Evolutionary conservation across 306 rosid genomes (phyloP), one percentile per base, ranked within the genome.

Genomic region (Hippophae gyantsensis): DNA sequence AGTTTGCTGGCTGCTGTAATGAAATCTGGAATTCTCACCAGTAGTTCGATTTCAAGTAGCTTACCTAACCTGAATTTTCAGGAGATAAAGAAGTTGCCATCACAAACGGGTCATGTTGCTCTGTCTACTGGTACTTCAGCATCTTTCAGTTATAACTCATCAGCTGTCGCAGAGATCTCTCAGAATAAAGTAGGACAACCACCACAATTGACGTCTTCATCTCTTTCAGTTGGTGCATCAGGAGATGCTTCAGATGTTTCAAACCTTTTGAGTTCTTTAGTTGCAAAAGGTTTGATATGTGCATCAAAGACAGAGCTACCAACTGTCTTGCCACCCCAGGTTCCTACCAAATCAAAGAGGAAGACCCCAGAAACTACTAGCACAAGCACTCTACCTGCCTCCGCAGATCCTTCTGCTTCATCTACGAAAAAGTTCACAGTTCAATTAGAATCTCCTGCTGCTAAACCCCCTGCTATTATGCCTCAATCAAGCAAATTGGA

Each of bases 201-300:
- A 38, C 60, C 75, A 66, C 63, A 54, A 68, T 68, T 63, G 58
- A 78, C 56, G 10, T 73, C 74, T 13, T 63, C 80, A 51, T 77
- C 90, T 54, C 73, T 58, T 55, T 67, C 55, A 10, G 75, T 68
- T 66, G 66, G 63, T 69, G 57, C 78, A 57, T 71, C 84, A n/a
- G 76, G 74, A 27, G 77, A 48, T 77, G 67, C 73, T 77, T 64
- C 77, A 56, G 70, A 64, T 65, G 80, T 90, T 76, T 77, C 95
- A 61, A 77, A 69, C 79, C 90, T 90, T 63, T 64, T 90, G 73
- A 90, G 86, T 73, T 84, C 95, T 43, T 79, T 90, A 69, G 97
- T 90, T 65, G 94, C 88, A 1, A 82, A 84, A 75, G 97, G 97
- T 57, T 77, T 90, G 73, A 86, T 90, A 63, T 84, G 89, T 25